These are phyloP conservation scores for Anisodus tanguticus DNA, from an alignment of 257 asterid species.

Conservation along the genomic window DNA sequence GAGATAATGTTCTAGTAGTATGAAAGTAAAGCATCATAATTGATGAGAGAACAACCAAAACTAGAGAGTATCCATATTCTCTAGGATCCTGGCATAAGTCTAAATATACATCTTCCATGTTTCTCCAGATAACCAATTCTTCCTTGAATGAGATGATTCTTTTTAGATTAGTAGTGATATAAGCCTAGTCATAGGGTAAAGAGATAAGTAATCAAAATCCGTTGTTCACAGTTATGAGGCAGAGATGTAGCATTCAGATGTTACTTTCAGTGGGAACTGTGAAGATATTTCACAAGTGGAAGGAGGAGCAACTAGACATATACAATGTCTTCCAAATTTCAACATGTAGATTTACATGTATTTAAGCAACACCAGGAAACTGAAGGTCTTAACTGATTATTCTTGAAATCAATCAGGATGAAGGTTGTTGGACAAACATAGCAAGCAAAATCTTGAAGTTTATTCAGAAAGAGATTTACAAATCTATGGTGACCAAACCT, in stretches of 20 bases:
- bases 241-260: conserved; percentile 3
- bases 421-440: background rate
- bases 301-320: conserved; percentile 2
- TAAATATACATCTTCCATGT: background rate
- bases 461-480: conserved; percentile 6
- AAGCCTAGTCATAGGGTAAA: background rate
- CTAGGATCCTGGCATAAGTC: background rate
- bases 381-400: background rate
- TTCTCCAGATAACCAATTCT: background rate
- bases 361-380: background rate
- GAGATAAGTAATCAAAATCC: background rate
- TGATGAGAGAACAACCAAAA: conserved; percentile 9
- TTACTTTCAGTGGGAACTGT: background rate
- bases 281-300: background rate
- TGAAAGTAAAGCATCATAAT: background rate
- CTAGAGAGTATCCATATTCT: conserved; percentile 1
- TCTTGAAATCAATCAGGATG: conserved; percentile 17
- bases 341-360: conserved; percentile 1
- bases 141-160: background rate
- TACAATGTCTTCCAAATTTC: background rate
- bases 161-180: background rate
- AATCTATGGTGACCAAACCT: background rate
- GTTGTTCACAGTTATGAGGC: background rate
- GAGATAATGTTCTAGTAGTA: background rate
- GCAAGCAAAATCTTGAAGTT: background rate